Evolutionary conservation across 768 basidiomycete species (phyloP), one percentile per base, ranked within the genome.

Genomic region (Mrakia hoshinonis): DNA sequence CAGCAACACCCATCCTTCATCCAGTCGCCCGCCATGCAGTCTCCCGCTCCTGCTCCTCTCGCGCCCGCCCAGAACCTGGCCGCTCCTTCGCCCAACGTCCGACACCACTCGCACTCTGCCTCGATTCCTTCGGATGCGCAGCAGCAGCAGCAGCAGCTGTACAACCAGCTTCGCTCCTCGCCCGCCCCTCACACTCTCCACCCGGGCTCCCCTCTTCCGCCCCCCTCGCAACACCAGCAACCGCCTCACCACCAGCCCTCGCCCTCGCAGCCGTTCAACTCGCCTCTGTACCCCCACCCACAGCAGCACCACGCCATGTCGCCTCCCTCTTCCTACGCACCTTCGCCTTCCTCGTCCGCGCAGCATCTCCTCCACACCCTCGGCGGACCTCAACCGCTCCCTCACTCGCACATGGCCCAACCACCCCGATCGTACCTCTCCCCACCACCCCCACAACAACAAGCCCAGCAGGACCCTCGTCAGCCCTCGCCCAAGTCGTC

Each of bases 161-260:
- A n/a, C n/a, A n/a, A n/a, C n/a, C n/a, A n/a, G 54, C 29, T 55
- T 15, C 66, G 51, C n/a, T 67, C 66, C n/a, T 52, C 52, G 24
- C 49, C 47, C 1, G 47, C 47, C 4, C 31, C 49, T n/a, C 12
- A 34, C 48, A 20, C 47, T 20, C 29, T 51, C 36, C 66, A 36
- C 20, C 66, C 66, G 22, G n/a, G 51, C 1, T 34, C 52, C 3
- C 34, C 49, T 20, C 34, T 67, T 15, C 66, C 66, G n/a, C 22
- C 66, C 5, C 38, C 51, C 10, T 55, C 38, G n/a, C 51, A 54
- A 15, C 66, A 67, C 22, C 66, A 51, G 49, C 66, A 39, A 13
- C 52, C 39, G n/a, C 66, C 38, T n/a, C 18, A 38, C 31, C 48
- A 20, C 11, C 49, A 29, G 48, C 24, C 65, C n/a, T 31, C 51